Evolutionary conservation across 495 filamentous ascomycete species (phyloP).

Genomic region (Penicillium manginii): DNA sequence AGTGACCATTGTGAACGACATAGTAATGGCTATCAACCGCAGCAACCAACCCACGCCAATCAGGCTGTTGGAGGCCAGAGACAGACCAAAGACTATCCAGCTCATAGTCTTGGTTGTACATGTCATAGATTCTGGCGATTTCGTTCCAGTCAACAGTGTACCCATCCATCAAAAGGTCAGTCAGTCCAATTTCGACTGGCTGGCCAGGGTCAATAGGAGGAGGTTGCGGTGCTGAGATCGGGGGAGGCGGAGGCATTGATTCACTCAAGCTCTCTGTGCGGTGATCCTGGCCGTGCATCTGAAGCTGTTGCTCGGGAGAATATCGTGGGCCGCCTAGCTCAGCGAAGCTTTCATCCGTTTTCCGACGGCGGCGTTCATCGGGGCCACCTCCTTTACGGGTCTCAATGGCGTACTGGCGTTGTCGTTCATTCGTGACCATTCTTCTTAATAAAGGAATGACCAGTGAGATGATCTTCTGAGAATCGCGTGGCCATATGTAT

Average conservation of each 20-base stretch:
- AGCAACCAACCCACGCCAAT: slow-evolving; percentile 50
- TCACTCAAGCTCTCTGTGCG: slow-evolving; percentile 31
- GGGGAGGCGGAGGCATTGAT: slow-evolving; percentile 29
- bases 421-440: slow-evolving; percentile 69
- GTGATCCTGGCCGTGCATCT: slow-evolving; percentile 38
- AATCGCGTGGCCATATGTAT: slow-evolving; percentile 60
- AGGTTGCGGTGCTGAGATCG: slow-evolving; percentile 25
- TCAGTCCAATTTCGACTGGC: slow-evolving; percentile 34
- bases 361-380: slow-evolving; percentile 48
- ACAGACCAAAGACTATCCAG: slow-evolving; percentile 49
- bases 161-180: slow-evolving; percentile 42
- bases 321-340: slow-evolving; percentile 32
- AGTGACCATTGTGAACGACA: slow-evolving; percentile 39
- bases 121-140: slow-evolving; percentile 40
- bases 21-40: slow-evolving; percentile 54
- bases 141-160: slow-evolving; percentile 46
- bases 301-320: slow-evolving; percentile 38
- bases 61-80: slow-evolving; percentile 48
- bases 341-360: slow-evolving; percentile 43
- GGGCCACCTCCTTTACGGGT: slow-evolving; percentile 54
- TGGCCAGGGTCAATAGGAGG: slow-evolving; percentile 21
- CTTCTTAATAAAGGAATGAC: slow-evolving; percentile 62
- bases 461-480: slow-evolving; percentile 58
- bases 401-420: slow-evolving; percentile 63
- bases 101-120: slow-evolving; percentile 45